A percentile compares a stretch with the other conserved stretches of the same genome.
phyloP scores from a whole-genome alignment of 2,329 filamentous ascomycete genomes.

The Sporothrix dimorphospora region DNA sequence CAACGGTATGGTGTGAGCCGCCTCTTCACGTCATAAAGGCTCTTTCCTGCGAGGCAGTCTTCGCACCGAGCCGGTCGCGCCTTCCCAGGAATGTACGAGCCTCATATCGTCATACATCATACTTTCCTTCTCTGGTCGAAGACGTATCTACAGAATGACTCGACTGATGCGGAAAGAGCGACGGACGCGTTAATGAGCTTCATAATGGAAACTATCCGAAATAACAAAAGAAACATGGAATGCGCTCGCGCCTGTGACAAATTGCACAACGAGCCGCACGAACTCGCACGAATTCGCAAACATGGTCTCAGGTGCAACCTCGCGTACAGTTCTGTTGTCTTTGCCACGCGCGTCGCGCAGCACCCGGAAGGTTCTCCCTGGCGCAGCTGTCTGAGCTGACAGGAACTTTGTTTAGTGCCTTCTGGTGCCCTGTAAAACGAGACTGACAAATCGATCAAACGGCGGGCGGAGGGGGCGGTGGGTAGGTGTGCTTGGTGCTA shows the following conservation, averaged over 20 bases:
- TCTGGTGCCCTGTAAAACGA: neutral
- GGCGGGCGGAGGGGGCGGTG: neutral
- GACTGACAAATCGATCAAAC: slow-evolving; percentile 19
- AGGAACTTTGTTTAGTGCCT: neutral
- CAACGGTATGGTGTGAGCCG: neutral
- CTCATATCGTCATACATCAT: slow-evolving; percentile 8
- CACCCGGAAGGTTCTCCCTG: neutral
- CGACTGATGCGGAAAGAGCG: neutral
- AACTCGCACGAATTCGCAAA: neutral
- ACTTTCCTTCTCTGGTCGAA: neutral
- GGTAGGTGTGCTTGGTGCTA: neutral
- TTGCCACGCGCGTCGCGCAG: neutral
- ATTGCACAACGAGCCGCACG: neutral
- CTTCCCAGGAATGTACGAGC: neutral
- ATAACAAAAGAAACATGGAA: neutral
- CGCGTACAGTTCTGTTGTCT: neutral
- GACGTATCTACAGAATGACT: neutral
- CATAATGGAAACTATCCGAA: neutral
- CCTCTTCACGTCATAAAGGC: neutral
- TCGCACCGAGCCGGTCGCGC: slow-evolving; percentile 3
- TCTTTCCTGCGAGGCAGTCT: slow-evolving; percentile 5
- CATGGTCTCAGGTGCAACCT: too few relatives aligned
- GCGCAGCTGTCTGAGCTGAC: too few relatives aligned
- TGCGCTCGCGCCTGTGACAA: slow-evolving; percentile 1
- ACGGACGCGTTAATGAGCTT: neutral